Percentiles rank a stretch among this genome's conserved stretches.
Conservation (phyloP, 2,329 filamentous ascomycete species). For the Pseudocercospora fuligena region DNA sequence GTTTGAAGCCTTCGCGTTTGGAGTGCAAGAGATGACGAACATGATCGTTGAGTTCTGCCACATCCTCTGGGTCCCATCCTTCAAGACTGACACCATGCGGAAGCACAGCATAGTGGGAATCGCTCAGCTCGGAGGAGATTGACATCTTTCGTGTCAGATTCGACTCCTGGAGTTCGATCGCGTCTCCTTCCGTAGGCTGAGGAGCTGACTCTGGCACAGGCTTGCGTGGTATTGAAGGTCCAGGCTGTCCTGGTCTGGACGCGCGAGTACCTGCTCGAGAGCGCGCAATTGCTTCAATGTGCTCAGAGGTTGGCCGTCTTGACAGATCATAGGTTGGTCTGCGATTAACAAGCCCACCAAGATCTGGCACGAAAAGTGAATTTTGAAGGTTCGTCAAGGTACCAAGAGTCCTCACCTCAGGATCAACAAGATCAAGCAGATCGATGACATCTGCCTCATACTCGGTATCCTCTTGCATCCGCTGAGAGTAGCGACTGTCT, state of each 20-base stretch:
- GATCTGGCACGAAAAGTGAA: constrained; percentile 80
- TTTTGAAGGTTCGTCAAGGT: constrained; percentile 90
- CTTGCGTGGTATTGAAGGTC: constrained; percentile 17
- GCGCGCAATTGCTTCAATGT: constrained; percentile 26
- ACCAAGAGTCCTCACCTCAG: constrained; percentile 80
- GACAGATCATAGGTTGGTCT: constrained; percentile 78
- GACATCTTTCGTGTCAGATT: constrained; percentile 47
- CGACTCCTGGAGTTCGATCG: constrained; percentile 32
- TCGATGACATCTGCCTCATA: constrained; percentile 69
- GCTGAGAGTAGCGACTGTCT: constrained; percentile 20
- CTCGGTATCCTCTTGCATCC: constrained; percentile 43
- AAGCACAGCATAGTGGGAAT: constrained; percentile 77
- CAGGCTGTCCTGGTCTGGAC: constrained; percentile 12
- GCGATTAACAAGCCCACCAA: constrained; percentile 77
- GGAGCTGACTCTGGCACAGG: constrained; percentile 20
- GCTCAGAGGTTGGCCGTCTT: constrained; percentile 46
- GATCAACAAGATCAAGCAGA: constrained; percentile 73
- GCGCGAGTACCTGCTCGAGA: constrained; percentile 31
- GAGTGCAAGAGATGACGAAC: constrained; percentile 89
- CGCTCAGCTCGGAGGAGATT: constrained; percentile 70
- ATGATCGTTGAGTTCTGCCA: constrained; percentile 79
- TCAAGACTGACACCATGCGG: constrained; percentile 74
- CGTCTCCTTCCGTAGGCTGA: constrained; percentile 1
- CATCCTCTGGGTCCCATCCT: constrained; percentile 76
- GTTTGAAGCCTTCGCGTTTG: constrained; percentile 76